Evolutionary conservation across 2,329 filamentous ascomycete species (phyloP), one percentile per base, ranked within the genome.

Genomic region (Fusarium lyarnte): DNA sequence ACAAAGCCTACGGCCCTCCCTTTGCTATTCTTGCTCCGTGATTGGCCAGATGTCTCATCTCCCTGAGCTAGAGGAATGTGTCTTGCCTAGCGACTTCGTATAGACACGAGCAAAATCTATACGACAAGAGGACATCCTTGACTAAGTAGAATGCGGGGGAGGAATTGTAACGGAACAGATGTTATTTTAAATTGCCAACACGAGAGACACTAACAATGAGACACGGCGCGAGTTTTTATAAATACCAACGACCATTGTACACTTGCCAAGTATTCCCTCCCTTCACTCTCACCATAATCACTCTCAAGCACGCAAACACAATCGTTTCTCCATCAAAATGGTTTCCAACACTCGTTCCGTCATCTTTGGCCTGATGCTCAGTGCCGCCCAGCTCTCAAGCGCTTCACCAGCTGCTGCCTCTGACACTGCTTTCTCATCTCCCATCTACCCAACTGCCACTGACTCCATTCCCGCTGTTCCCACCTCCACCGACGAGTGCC

Each of bases 261-360:
- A 12, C 33, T 3, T n/a, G 14, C 13, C 13, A 3, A 8, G 21
- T 17, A 47, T 12, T 27, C 3, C 7, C 10, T 27, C 19, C 5
- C 49, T 39, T n/a, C 7, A 8, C 23, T 29, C 25, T 27, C 41
- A 13, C 14, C 25, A 33, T 12, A 27, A 36, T 23, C 17, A 7
- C 8, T 17, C 17, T 19, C 27, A 43, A 23, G 10, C 23, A 57
- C 19, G 6, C 13, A 14, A 35, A 25, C 49, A 29, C 53, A 25
- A 29, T 62, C n/a, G 3, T 35, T 61, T 23, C 16, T 17, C 8
- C 2, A 17, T 38, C 46, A 63, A 62, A 16, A 68, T 68, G 65
- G 25, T 68, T 2, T 25, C 63, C 31, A 68, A 63, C 46, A 68
- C 65, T 36, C 63, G 65, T 62, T 68, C 65, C 17, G 5, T 68